phyloP scores from a whole-genome alignment of 108 stramenopile genomes.

The Seminavis robusta region DNA sequence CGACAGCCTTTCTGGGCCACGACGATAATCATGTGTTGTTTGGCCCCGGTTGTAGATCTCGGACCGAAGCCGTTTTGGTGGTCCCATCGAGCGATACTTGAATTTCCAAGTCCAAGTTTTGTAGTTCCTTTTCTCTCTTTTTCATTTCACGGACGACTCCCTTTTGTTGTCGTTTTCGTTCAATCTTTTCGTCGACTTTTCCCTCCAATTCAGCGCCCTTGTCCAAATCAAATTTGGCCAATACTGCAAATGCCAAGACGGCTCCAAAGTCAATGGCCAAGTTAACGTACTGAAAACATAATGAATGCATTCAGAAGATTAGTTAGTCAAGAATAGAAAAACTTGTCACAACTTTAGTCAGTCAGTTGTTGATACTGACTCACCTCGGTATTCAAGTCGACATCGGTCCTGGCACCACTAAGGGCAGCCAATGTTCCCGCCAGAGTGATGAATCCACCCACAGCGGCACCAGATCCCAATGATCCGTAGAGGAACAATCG shows the following conservation, averaged over 20 bases:
- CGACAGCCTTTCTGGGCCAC: slow-evolving; percentile 71
- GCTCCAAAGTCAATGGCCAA: slow-evolving; percentile 87
- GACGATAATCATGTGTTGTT: slow-evolving; percentile 82
- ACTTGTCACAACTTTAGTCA: background rate
- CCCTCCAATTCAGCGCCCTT: slow-evolving; percentile 53
- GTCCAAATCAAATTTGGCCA: slow-evolving; percentile 60
- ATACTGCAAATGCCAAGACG: slow-evolving; percentile 54
- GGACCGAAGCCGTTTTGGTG: slow-evolving; percentile 41
- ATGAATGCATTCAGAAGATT: background rate
- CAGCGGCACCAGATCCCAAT: slow-evolving; percentile 61
- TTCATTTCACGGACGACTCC: slow-evolving; percentile 44
- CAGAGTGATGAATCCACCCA: slow-evolving; percentile 71
- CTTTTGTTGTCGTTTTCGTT: slow-evolving; percentile 52
- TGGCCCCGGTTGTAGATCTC: slow-evolving; percentile 60
- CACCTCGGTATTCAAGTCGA: slow-evolving; percentile 71
- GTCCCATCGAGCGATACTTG: slow-evolving; percentile 55
- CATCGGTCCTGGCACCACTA: slow-evolving; percentile 52
- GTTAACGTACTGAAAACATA: slow-evolving; percentile 27
- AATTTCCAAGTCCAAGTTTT: slow-evolving; percentile 46
- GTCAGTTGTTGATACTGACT: slow-evolving; percentile 3
- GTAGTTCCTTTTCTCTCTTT: slow-evolving; percentile 46
- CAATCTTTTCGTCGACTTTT: slow-evolving; percentile 60
- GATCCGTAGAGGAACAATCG: slow-evolving; percentile 70
- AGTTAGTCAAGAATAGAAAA: background rate
- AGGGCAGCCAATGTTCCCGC: slow-evolving; percentile 52